Percentiles rank a stretch among this genome's conserved stretches.
These are phyloP conservation scores for Aspergillus haitiensis DNA, from an alignment of 495 filamentous ascomycete species.

Conservation along the genomic window DNA sequence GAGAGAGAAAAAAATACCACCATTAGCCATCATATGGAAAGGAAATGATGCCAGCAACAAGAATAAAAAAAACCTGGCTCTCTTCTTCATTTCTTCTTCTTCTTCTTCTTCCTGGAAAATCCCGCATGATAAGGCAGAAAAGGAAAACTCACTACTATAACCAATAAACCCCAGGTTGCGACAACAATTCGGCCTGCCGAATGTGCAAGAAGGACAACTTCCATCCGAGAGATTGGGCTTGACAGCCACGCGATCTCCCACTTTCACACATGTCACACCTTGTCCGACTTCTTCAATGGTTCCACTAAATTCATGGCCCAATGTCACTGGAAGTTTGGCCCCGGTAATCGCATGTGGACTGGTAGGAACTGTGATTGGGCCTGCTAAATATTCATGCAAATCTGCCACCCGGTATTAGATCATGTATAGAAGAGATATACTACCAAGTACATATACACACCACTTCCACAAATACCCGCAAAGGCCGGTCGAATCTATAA, in stretches of 20 bases:
- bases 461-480: conserved; percentile 40
- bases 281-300: conserved; percentile 58
- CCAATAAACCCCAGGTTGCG: conserved; percentile 61
- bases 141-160: conserved; percentile 44
- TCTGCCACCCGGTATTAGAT: conserved; percentile 33
- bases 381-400: conserved; percentile 61
- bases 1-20: conserved; percentile 1
- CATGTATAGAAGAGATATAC: neutral
- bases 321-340: conserved; percentile 54
- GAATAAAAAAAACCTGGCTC: neutral
- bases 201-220: conserved; percentile 52
- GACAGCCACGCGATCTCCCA: conserved; percentile 57
- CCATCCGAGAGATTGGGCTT: conserved; percentile 62
- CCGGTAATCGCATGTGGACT: conserved; percentile 59
- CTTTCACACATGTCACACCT: conserved; percentile 49
- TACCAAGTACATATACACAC: conserved; percentile 17
- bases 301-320: conserved; percentile 66
- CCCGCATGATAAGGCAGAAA: too few species aligned
- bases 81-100: too few species aligned
- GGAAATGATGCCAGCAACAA: neutral
- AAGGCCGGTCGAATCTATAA: conserved; percentile 37
- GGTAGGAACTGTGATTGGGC: conserved; percentile 56
- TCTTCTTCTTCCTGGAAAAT: too few species aligned
- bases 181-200: conserved; percentile 56
- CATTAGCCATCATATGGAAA: neutral